Base-by-base conservation (phyloP, 495 filamentous ascomycete species). In the Daldinia caldariorum region DNA sequence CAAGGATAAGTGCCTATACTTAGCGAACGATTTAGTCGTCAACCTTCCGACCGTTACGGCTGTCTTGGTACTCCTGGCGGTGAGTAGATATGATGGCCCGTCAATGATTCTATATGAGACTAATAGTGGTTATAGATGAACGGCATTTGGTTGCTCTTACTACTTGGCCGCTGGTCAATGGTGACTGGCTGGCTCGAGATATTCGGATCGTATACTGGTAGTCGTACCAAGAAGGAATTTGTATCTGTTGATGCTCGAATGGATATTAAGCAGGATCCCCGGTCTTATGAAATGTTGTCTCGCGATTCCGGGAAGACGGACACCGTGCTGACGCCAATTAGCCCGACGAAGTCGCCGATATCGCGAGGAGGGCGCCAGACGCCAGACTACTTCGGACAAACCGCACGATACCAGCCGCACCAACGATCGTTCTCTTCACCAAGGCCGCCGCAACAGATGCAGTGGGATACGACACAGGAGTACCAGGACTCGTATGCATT, bases 261-360 rank as follows among this genome's bases (percentile, higher is more conserved):
- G 54, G 81, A 85, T 75, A 80, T 87, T 72, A 86, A 89, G 61
- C 81, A 84, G 74, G 88, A 91, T 61, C 82, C 84, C 71, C 87
- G 88, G 79, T 87, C 89, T 70, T 96, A 93, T 84, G 92, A 97
- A 81, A 94, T 97, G 89, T 88, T 94, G 60, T 81, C 82, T 72
- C 82, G 83, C 76, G 84, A 84, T 62, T 80, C 83, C 73, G 81
- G 81, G 71, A 80, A 82, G 66, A 73, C 72, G 55, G 84, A 69
- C 71, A 77, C 72, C 64, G 69, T 78, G 79, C 81, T 84, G 74
- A 83, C 82, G 50, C 83, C 83, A 63, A 72, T 79, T 69, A 80
- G 81, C 64, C 78, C 80, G 54, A 71, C 74, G 31, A 79, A 71
- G 76, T 80, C 80, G 45, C 72, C 81, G 29, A 61, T 76, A 38